Conservation (phyloP, 2,329 filamentous ascomycete genomes). For the Emergomyces africanus region DNA sequence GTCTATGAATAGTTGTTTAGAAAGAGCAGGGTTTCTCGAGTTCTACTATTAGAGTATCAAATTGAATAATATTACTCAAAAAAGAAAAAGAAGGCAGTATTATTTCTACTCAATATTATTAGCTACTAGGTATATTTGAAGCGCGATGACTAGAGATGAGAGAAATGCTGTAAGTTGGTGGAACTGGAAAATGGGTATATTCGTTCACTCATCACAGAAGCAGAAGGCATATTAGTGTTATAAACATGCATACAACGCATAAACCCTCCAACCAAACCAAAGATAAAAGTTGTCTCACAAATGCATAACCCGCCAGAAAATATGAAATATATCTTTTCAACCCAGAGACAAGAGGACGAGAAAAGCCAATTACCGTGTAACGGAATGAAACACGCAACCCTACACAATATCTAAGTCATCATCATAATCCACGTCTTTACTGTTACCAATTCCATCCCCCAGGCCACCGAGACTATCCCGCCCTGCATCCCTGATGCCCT, state of each 20-base stretch:
- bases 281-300: not conserved
- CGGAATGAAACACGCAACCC: not conserved
- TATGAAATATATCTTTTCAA: not conserved
- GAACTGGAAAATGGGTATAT: not conserved
- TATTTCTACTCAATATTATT: not conserved
- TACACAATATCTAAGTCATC: conserved; percentile 38
- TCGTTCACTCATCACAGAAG: not conserved
- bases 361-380: not conserved
- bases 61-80: conserved; percentile 1
- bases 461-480: conserved; percentile 52
- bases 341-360: not conserved
- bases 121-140: not conserved
- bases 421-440: conserved; percentile 37
- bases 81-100: not conserved
- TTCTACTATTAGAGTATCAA: not conserved
- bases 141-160: not conserved
- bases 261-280: not conserved
- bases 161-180: not conserved
- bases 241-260: not conserved
- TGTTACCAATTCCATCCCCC: conserved; percentile 12
- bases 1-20: not conserved
- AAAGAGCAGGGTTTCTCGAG: not conserved
- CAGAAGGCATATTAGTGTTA: not conserved
- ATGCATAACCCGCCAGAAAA: not conserved
- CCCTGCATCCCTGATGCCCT: conserved; percentile 64